Evolutionary conservation across 139 green algal genomes (phyloP), one percentile per base, ranked within the genome.

Genomic region (Parachlorella kessleri): DNA sequence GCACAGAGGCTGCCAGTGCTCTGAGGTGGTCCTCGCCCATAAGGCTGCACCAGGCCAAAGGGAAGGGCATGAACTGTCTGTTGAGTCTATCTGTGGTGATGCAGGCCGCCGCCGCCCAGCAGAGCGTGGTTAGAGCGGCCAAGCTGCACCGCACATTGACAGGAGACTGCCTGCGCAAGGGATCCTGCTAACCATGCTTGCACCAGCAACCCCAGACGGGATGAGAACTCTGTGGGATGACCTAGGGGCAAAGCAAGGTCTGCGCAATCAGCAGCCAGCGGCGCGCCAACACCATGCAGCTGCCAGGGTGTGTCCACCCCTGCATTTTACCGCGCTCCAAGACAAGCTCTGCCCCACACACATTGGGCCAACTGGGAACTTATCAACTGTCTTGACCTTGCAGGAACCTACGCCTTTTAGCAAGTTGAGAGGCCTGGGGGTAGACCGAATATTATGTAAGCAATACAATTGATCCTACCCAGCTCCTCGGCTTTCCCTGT

Each of bases 1-100:
- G 82, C 21, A 83, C 64, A 30, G 75, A 40, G 40, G 76, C 42
- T 59, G 67, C 32, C 40, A 87, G 66, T 6, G 66, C 59, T 7
- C 54, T 35, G 9, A 86, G 72, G 26, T 83, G 67, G 3, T 81
- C 48, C 55, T 66, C 63, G 24, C 32, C 33, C 72, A 87, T 65
- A 3, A 87, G 63, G 48, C 48, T 59, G 48, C 48, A 59, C 48
- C 14, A 59, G 48, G 48, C 21, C 14, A 14, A 59, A 59, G 14
- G 48, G 21, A 18, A 14, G 21, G 48, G 21, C 48, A 59, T 59
- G 48, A 59, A 28, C 14, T 0, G 14, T 28, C 14, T 28, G 48
- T 18, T 59, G 48, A 59, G 48, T 18, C 21, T 14, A 14, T 28
- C 14, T 59, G 14, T 59, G 48, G 21, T 59, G 48, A 59, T 59